These are phyloP conservation scores for Eucalyptus coolabah DNA, from an alignment of 345 rosid genomes.

Conservation along the genomic window DNA sequence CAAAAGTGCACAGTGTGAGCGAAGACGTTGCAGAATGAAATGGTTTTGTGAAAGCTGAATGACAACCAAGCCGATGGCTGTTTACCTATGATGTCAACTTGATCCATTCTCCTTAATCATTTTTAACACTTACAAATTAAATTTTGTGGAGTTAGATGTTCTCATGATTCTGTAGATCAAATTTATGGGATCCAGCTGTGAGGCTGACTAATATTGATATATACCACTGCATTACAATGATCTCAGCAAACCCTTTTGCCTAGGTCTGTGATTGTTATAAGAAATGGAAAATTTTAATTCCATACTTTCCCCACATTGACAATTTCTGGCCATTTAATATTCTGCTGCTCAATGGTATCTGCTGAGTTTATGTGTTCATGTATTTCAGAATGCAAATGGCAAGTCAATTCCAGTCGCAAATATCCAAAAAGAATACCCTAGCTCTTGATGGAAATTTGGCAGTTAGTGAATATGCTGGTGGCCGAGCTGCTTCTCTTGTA, in stretches of 20 bases:
- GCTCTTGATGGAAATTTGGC: slow-evolving; percentile 74
- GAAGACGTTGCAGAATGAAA: neutral
- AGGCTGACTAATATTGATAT: neutral
- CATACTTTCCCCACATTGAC: neutral
- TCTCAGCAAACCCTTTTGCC: neutral
- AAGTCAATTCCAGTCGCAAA: slow-evolving; percentile 68
- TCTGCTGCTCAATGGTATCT: neutral
- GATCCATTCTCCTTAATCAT: neutral
- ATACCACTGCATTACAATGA: neutral
- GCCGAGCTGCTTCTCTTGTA: slow-evolving; percentile 59
- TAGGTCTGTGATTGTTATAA: neutral
- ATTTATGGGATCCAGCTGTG: neutral
- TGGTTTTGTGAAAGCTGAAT: neutral
- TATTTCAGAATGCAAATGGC: slow-evolving; percentile 76
- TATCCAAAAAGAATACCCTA: slow-evolving; percentile 61
- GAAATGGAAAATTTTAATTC: neutral
- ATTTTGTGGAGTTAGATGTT: neutral
- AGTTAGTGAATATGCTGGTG: slow-evolving; percentile 57
- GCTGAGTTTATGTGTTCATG: neutral
- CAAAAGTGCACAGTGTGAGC: neutral
- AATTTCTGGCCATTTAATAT: neutral
- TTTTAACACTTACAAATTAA: neutral
- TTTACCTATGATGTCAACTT: neutral
- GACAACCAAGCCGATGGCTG: neutral
- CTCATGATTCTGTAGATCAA: neutral